Evolutionary conservation across 345 rosid species (phyloP).

Genomic region (Brassica cretica): DNA sequence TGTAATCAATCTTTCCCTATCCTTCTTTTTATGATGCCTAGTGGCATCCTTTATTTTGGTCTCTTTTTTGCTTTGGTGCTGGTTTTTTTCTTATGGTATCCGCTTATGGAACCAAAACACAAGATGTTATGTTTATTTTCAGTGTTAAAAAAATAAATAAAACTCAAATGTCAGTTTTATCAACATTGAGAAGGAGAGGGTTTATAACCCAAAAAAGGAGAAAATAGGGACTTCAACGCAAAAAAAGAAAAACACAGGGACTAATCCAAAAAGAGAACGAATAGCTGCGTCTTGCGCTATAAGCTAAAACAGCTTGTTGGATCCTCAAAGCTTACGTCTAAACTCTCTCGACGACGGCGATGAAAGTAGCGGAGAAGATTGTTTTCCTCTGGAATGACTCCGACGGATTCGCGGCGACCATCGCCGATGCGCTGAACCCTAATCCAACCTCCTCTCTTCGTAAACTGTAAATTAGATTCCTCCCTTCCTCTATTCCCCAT

Average conservation of each 20-base stretch:
- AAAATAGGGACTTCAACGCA: not conserved
- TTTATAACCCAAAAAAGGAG: no score
- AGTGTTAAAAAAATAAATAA: no score
- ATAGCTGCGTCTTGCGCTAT: not conserved
- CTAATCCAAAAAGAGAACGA: not conserved
- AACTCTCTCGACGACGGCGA: not conserved
- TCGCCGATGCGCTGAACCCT: conserved; percentile 24
- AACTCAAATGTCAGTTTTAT: not conserved
- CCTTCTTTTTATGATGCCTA: no score
- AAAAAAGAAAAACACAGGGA: not conserved
- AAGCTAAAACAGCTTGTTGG: not conserved
- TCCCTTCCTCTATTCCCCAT: conserved; percentile 10
- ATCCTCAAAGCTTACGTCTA: not conserved
- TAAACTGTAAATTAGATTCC: conserved; percentile 44
- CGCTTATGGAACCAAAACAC: no score
- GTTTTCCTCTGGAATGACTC: not conserved
- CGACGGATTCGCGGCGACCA: not conserved
- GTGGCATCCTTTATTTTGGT: no score
- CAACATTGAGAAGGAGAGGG: no score
- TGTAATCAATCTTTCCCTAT: no score
- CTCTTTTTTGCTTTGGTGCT: no score
- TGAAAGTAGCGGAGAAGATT: not conserved
- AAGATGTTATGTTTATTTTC: no score
- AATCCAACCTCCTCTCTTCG: conserved; percentile 47
- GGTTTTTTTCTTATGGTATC: no score